These are phyloP conservation scores for Candida tammaniensis DNA, from an alignment of 805 yeast genomes.

Conservation along the genomic window DNA sequence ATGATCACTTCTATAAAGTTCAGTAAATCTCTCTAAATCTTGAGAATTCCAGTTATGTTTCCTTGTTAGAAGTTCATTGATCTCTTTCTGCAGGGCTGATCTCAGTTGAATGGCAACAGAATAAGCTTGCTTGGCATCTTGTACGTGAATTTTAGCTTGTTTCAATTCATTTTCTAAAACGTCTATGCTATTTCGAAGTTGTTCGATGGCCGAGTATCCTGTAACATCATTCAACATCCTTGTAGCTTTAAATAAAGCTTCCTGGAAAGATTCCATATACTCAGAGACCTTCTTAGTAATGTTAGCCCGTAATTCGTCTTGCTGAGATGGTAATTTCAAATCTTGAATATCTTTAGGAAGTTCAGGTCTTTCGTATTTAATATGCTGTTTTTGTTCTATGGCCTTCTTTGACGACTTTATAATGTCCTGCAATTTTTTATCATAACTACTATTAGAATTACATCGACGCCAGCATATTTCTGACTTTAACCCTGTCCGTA, in stretches of 20 bases:
- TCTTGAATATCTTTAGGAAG: not conserved
- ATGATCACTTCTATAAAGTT: conserved; percentile 78
- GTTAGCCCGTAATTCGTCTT: conserved; percentile 39
- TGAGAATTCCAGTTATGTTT: conserved; percentile 75
- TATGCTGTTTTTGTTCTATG: too few species aligned
- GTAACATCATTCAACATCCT: conserved; percentile 84
- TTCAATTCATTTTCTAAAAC: conserved; percentile 51
- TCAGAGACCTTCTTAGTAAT: conserved; percentile 37
- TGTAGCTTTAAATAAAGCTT: conserved; percentile 57
- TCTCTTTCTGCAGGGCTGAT: conserved; percentile 72
- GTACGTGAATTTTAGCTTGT: conserved; percentile 47
- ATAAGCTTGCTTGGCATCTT: conserved; percentile 48
- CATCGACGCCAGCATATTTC: too few species aligned
- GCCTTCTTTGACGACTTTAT: too few species aligned
- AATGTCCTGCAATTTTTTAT: too few species aligned
- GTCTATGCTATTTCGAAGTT: conserved; percentile 61
- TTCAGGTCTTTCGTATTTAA: not conserved
- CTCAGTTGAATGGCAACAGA: conserved; percentile 61
- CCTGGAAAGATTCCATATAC: conserved; percentile 56
- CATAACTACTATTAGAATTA: too few species aligned
- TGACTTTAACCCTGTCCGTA: too few species aligned
- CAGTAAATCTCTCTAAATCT: conserved; percentile 84
- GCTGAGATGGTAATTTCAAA: conserved; percentile 42
- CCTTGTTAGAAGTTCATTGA: conserved; percentile 82
- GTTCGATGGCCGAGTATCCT: conserved; percentile 81